Percentiles rank a stretch among this genome's conserved stretches.
These are phyloP conservation scores for Pleurotus tuoliensis DNA, from an alignment of 768 basidiomycete genomes.

Conservation along the genomic window DNA sequence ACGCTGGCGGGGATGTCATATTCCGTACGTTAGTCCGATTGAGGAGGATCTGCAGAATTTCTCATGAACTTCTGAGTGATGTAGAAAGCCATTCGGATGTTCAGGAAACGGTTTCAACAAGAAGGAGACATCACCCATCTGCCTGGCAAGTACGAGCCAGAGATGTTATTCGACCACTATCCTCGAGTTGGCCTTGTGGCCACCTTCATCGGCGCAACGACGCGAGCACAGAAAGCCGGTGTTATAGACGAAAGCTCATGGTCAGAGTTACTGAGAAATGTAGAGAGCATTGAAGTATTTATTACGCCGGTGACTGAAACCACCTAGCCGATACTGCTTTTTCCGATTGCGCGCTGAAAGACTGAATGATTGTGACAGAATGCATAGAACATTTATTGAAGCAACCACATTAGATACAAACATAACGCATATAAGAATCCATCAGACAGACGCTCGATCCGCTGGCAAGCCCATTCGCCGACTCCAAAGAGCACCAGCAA, in stretches of 20 bases:
- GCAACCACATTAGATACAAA: too few relatives aligned
- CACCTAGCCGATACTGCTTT: neutral
- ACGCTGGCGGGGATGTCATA: neutral
- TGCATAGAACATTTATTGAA: too few relatives aligned
- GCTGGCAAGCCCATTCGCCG: conserved; percentile 35
- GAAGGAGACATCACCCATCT: conserved; percentile 1
- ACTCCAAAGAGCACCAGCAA: conserved; percentile 23
- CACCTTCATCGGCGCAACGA: conserved; percentile 1
- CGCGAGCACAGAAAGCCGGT: neutral
- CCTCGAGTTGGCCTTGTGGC: conserved; percentile 1
- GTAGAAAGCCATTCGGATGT: conserved; percentile 3
- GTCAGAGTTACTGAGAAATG: conserved; percentile 2
- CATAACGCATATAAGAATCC: conserved; percentile 29
- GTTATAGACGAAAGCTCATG: conserved; percentile 1
- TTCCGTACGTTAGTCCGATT: neutral
- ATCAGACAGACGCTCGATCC: conserved; percentile 64
- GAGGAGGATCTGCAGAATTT: neutral
- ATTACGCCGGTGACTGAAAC: neutral
- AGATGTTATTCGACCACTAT: conserved; percentile 4
- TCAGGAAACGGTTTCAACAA: conserved; percentile 1
- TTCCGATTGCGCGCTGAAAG: too few relatives aligned
- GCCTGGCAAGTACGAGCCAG: conserved; percentile 4
- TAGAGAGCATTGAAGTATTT: neutral
- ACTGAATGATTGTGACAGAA: too few relatives aligned
- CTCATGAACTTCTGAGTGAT: neutral